Evolutionary conservation across 169 alveolate genomes (phyloP), one percentile per base, ranked within the genome.

Genomic region (Eimeria brunetti): DNA sequence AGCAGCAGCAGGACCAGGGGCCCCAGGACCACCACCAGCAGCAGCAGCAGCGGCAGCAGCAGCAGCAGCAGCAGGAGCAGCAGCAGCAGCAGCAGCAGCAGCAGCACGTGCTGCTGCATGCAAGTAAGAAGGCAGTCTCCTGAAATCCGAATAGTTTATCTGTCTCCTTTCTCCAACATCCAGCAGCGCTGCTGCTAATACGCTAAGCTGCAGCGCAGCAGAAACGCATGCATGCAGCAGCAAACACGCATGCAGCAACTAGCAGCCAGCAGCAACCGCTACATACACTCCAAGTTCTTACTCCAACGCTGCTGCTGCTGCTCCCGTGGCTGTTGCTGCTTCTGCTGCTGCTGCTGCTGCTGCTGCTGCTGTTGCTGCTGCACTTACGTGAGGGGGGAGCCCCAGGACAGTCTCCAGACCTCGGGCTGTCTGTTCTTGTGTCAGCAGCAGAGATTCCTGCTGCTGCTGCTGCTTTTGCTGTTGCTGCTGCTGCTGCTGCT

Each of bases 81-180:
- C 84, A 41, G 58, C 62, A 9, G 36, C 89, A 44, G 89, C 71
- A n/a, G 67, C 64, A 44, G 89, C 89, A 49, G 89, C 89, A 80
- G 89, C 89, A 41, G 60, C 89, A 80, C 89, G 89, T 27, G 90
- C 73, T 83, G 90, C 90, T 83, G 90, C 90, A 83, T 83, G 90
- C 90, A 83, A 53, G 60, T 83, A 83, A 33, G 90, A 49, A 49
- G 90, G 90, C 1, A 83, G 75, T 51, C 90, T 51, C 60, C 90
- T 83, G 30, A 83, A 83, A 33, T 83, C 90, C 20, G 76, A 9
- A 53, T 83, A 83, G 56, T 56, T 53, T 18, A 83, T 33, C 33
- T 6, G 12, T 5, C 76, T 75, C 0, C 11, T 27, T 22, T 46
- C 75, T 7, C 90, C 12, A 16, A 83, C 30, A 38, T 83, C 90